Percentiles rank a stretch among this genome's conserved stretches.
phyloP scores from a whole-genome alignment of 2,329 filamentous ascomycete species.

The Talaromyces sp. region DNA sequence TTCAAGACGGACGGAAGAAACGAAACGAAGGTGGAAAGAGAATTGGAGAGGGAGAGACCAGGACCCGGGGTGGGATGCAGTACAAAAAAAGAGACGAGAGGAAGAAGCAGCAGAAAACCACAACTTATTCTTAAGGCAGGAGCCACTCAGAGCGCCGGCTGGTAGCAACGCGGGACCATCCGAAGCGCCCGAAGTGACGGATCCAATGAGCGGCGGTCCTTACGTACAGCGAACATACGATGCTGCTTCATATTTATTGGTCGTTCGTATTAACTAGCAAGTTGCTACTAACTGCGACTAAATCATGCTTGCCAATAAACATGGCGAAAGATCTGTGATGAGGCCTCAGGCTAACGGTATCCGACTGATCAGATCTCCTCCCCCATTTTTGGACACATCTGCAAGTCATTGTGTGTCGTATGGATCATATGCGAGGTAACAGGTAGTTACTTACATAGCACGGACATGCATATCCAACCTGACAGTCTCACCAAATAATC shows the following conservation, averaged over 20 bases:
- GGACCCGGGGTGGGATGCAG: not conserved
- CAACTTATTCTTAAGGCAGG: no score
- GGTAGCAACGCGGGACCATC: slow-evolving; percentile 1
- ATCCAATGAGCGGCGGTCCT: not conserved
- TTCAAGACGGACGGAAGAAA: not conserved
- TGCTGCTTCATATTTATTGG: no score
- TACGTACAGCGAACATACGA: not conserved
- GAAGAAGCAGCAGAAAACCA: not conserved
- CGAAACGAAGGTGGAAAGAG: not conserved
- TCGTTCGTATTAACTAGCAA: no score
- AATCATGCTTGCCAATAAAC: no score
- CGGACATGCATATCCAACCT: not conserved
- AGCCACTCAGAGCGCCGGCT: not conserved
- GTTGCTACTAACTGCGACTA: no score
- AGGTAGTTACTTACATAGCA: no score
- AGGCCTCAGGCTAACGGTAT: no score
- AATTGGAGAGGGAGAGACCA: not conserved
- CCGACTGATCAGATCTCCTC: no score
- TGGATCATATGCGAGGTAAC: no score
- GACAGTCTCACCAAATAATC: not conserved
- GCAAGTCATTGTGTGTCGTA: no score
- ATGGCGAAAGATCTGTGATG: no score
- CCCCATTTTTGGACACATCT: not conserved
- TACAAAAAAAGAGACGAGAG: not conserved
- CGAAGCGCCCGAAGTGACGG: not conserved